Conservation (phyloP, 2,329 filamentous ascomycete species). For the Xylaria sp. region DNA sequence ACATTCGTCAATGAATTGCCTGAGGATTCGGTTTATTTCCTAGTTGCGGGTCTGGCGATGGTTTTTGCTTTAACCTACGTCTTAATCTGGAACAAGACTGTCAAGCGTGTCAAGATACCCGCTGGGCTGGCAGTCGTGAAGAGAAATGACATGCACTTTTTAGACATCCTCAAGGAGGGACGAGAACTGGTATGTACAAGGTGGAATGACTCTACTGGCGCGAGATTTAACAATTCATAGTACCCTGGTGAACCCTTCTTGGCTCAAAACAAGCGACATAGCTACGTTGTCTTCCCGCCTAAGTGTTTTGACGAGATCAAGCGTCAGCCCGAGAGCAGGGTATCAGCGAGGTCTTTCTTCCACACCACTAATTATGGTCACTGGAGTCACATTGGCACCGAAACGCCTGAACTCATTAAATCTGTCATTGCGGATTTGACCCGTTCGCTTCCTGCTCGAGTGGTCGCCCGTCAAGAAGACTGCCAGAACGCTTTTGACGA, state of each 20-base stretch:
- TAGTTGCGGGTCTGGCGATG: neutral
- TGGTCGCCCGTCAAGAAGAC: slow-evolving; percentile 5
- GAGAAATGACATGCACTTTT: slow-evolving; percentile 9
- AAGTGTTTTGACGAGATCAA: slow-evolving; percentile 23
- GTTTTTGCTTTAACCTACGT: neutral
- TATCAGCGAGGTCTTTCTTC: slow-evolving; percentile 18
- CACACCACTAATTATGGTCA: slow-evolving; percentile 7
- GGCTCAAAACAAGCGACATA: slow-evolving; percentile 7
- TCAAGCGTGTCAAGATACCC: neutral
- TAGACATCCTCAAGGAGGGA: slow-evolving; percentile 17
- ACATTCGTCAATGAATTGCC: slow-evolving; percentile 2
- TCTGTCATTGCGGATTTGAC: slow-evolving; percentile 13
- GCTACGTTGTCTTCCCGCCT: slow-evolving; percentile 16
- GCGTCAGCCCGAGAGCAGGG: slow-evolving; percentile 14
- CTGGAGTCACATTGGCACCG: slow-evolving; percentile 16
- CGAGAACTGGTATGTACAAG: slow-evolving; percentile 2
- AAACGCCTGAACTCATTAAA: slow-evolving; percentile 10
- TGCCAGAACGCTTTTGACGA: slow-evolving; percentile 4
- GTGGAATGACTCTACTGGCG: neutral
- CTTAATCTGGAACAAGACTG: neutral
- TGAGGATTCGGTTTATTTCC: neutral
- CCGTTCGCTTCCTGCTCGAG: slow-evolving; percentile 14
- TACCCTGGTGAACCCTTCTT: slow-evolving; percentile 17
- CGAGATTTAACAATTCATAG: slow-evolving; percentile 5
- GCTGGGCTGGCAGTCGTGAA: slow-evolving; percentile 5